phyloP scores from a whole-genome alignment of 345 rosid genomes.

The Acer campestre region DNA sequence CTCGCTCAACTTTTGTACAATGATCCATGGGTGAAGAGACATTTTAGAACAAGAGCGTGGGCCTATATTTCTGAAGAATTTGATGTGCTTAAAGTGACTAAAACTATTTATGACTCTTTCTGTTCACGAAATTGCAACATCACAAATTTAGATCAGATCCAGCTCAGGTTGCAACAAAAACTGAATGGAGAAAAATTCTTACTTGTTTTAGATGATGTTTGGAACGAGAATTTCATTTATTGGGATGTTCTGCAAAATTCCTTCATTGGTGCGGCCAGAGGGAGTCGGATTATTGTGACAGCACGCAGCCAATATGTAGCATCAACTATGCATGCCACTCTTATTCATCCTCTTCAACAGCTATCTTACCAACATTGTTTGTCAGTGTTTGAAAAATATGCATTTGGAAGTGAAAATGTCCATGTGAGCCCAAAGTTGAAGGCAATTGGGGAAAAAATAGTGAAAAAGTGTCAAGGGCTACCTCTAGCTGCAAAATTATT shows the following conservation, averaged over 20 bases:
- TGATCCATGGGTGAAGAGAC: constrained; percentile 20
- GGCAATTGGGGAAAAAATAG: constrained; percentile 35
- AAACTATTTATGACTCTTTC: constrained; percentile 32
- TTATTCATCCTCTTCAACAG: too few species aligned
- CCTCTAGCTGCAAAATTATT: constrained; percentile 45
- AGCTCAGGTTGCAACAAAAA: constrained; percentile 28
- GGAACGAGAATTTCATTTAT: too few species aligned
- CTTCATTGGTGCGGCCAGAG: too few species aligned
- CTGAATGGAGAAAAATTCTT: constrained; percentile 19
- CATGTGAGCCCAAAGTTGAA: constrained; percentile 23
- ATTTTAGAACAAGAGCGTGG: constrained; percentile 34
- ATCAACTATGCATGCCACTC: too few species aligned
- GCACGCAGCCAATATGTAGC: too few species aligned
- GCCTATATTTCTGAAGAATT: constrained; percentile 44
- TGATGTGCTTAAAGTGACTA: constrained; percentile 38
- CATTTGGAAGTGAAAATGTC: constrained; percentile 19
- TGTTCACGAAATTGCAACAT: constrained; percentile 28
- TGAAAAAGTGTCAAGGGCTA: constrained; percentile 39
- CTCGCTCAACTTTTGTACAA: constrained; percentile 41
- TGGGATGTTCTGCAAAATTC: too few species aligned
- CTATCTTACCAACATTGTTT: constrained; percentile 18
- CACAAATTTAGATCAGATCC: constrained; percentile 36
- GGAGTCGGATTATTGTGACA: too few species aligned
- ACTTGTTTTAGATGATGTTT: too few species aligned
- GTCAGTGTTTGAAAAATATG: constrained; percentile 29